These are phyloP conservation scores for Dothidotthia symphoricarpi DNA, from an alignment of 2,329 filamentous ascomycete genomes.

Conservation along the genomic window DNA sequence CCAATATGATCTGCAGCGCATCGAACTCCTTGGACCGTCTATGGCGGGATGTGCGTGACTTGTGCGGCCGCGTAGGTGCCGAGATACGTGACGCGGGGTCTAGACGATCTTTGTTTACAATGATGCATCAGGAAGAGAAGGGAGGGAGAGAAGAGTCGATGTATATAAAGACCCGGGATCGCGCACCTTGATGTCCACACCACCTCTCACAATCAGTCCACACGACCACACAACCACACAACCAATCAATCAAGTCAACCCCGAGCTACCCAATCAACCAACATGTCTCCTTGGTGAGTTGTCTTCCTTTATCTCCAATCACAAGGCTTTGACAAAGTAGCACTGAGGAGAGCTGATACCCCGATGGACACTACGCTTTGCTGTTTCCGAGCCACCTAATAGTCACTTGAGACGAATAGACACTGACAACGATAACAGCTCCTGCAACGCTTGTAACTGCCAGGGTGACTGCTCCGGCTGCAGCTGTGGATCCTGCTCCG, in stretches of 20 bases:
- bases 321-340: neutral
- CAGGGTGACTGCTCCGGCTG: constrained; percentile 28
- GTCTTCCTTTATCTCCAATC: constrained; percentile 1
- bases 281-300: constrained; percentile 21
- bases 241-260: constrained; percentile 4
- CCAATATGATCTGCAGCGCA: neutral
- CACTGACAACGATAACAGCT: constrained; percentile 1
- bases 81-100: neutral
- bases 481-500: constrained; percentile 26
- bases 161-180: constrained; percentile 9
- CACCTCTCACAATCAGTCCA: neutral
- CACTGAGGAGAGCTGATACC: constrained; percentile 8
- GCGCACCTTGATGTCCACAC: constrained; percentile 16
- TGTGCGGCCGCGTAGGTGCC: constrained; percentile 9
- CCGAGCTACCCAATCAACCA: constrained; percentile 1
- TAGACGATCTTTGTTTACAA: too few relatives aligned
- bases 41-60: constrained; percentile 9
- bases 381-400: too few relatives aligned
- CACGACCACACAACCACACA: neutral
- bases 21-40: neutral
- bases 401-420: too few relatives aligned
- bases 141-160: neutral
- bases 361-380: constrained; percentile 6
- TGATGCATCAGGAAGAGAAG: too few relatives aligned
- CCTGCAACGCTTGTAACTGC: constrained; percentile 25